phyloP scores from a whole-genome alignment of 352 stramenopile genomes.

The Phytophthora cryptogea region DNA sequence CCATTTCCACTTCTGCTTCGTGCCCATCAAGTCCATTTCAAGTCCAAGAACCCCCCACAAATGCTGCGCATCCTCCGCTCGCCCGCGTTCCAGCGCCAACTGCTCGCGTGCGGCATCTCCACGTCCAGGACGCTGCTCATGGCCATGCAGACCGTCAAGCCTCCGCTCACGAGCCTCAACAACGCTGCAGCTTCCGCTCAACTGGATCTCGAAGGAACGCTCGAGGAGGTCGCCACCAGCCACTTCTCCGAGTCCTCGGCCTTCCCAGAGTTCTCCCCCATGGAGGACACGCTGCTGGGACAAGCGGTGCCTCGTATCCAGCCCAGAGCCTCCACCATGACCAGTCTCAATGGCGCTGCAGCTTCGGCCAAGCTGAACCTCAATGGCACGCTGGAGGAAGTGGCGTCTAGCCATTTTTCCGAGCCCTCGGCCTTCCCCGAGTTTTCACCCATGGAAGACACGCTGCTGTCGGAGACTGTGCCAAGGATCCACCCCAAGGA shows the following conservation, averaged over 20 bases:
- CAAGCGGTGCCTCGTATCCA: conserved; percentile 23
- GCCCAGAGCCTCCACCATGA: conserved; percentile 2
- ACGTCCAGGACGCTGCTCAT: conserved; percentile 8
- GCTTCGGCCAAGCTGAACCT: conserved; percentile 26
- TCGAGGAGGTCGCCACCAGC: conserved; percentile 45
- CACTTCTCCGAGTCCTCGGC: conserved; percentile 59
- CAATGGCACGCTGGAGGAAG: conserved; percentile 47
- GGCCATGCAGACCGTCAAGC: conserved; percentile 5
- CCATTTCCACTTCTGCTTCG: conserved; percentile 11
- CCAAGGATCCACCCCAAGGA: conserved; percentile 7
- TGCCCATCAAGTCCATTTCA: conserved; percentile 1
- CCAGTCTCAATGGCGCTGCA: conserved; percentile 24
- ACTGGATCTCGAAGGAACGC: conserved; percentile 33
- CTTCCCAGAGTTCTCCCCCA: conserved; percentile 56
- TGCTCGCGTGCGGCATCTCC: conserved; percentile 8
- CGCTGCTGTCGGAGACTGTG: conserved; percentile 41
- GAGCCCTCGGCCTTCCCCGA: conserved; percentile 63
- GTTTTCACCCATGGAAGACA: conserved; percentile 53
- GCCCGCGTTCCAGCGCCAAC: conserved; percentile 6
- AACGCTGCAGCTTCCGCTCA: conserved; percentile 20
- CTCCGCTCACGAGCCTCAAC: conserved; percentile 12
- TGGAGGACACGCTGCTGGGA: conserved; percentile 50
- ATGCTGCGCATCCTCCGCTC: conserved; percentile 17
- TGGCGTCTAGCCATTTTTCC: conserved; percentile 47
- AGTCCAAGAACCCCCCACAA: background rate